Conservation (phyloP, 768 basidiomycete genomes). For the Coprinopsis marcescibilis region DNA sequence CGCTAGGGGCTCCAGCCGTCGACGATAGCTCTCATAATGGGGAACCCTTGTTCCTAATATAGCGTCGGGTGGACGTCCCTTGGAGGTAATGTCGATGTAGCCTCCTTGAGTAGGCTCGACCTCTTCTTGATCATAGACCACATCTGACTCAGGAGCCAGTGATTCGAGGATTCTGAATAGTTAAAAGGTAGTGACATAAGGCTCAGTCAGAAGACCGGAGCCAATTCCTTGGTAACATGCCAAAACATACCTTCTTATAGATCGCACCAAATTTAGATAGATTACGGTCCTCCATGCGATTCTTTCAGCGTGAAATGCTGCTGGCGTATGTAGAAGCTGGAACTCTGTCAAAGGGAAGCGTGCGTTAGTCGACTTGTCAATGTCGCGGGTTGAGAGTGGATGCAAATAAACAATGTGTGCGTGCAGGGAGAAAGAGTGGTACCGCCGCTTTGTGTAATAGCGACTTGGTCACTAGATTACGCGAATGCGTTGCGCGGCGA, state of each 20-base stretch:
- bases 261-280: conserved; percentile 83
- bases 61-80: conserved; percentile 46
- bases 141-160: conserved; percentile 59
- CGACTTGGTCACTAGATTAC: background rate
- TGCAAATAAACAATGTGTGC: conserved; percentile 1
- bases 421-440: background rate
- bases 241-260: conserved; percentile 57
- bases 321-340: conserved; percentile 73
- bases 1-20: conserved; percentile 59
- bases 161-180: conserved; percentile 65
- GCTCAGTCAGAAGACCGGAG: conserved; percentile 10
- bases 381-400: background rate
- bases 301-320: conserved; percentile 72
- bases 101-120: conserved; percentile 45
- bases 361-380: conserved; percentile 3
- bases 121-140: conserved; percentile 54
- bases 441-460: background rate
- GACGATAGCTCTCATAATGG: conserved; percentile 58
- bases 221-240: conserved; percentile 9
- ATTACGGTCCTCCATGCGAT: conserved; percentile 86
- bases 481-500: no score
- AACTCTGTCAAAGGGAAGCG: conserved; percentile 60
- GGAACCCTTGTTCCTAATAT: conserved; percentile 44
- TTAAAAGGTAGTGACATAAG: conserved; percentile 15
- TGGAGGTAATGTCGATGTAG: conserved; percentile 44